These are phyloP conservation scores for Kwoniella pini DNA, from an alignment of 768 basidiomycete species.

Conservation along the genomic window DNA sequence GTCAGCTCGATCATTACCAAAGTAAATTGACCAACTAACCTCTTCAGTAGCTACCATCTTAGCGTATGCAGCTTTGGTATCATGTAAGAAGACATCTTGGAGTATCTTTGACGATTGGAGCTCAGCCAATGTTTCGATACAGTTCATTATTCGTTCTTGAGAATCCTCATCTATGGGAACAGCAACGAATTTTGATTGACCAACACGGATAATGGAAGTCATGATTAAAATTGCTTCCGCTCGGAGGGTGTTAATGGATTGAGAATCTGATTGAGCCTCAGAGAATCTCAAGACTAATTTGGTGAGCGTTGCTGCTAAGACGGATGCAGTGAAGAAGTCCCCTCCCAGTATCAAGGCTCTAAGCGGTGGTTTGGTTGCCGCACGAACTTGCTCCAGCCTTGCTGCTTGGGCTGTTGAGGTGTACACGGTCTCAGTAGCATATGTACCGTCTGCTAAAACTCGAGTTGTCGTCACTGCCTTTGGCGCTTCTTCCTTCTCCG, in stretches of 20 bases:
- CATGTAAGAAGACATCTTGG: conserved; percentile 61
- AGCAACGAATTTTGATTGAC: conserved; percentile 91
- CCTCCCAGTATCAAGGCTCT: conserved; percentile 89
- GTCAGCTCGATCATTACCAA: neutral
- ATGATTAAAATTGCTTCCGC: conserved; percentile 99
- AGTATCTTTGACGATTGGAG: conserved; percentile 67
- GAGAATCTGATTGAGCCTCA: conserved; percentile 59
- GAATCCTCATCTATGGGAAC: conserved; percentile 98
- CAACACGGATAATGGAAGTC: conserved; percentile 94
- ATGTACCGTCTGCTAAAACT: conserved; percentile 93
- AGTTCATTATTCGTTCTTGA: conserved; percentile 91
- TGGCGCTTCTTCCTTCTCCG: conserved; percentile 54
- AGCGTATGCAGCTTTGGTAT: conserved; percentile 86
- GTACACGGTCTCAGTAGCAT: conserved; percentile 94
- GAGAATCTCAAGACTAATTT: conserved; percentile 82
- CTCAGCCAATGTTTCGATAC: conserved; percentile 88
- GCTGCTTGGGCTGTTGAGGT: conserved; percentile 60
- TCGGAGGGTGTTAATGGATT: conserved; percentile 69
- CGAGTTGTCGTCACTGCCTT: conserved; percentile 63
- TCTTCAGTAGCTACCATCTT: conserved; percentile 97
- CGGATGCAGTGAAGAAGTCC: conserved; percentile 94
- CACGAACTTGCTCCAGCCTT: conserved; percentile 75
- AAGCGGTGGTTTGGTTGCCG: conserved; percentile 85
- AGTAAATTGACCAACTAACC: conserved; percentile 58
- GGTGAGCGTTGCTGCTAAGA: conserved; percentile 83